Evolutionary conservation across 2,329 filamentous ascomycete genomes (phyloP).

Genomic region (Fusarium bulbicola): DNA sequence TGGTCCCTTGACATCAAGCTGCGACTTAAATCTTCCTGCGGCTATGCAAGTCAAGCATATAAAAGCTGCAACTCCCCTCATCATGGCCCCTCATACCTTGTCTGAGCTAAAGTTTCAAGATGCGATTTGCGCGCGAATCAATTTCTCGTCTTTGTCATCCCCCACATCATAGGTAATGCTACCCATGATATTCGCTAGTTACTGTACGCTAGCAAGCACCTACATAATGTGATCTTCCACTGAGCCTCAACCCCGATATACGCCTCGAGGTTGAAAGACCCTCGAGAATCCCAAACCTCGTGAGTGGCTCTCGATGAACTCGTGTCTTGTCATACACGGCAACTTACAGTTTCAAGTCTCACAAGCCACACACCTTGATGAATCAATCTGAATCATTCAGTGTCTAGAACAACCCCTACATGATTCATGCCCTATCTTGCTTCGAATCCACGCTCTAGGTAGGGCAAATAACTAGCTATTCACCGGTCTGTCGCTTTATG

Average conservation of each 20-base stretch:
- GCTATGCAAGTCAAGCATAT: neutral
- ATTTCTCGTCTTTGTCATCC: slow-evolving; percentile 33
- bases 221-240: neutral
- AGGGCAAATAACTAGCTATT: too few species aligned
- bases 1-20: neutral
- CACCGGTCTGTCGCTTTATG: too few species aligned
- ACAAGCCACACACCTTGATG: neutral
- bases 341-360: neutral
- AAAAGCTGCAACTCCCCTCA: neutral
- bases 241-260: neutral
- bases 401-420: neutral
- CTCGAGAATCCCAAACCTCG: neutral
- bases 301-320: neutral
- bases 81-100: slow-evolving; percentile 2
- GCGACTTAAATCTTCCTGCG: neutral
- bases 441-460: neutral
- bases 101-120: neutral
- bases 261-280: neutral
- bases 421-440: neutral
- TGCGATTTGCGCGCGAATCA: slow-evolving; percentile 32
- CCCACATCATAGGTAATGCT: neutral
- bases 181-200: neutral
- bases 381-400: neutral
- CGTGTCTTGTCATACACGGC: neutral
- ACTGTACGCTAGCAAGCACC: neutral